A percentile compares a stretch with the other conserved stretches of the same genome.
Conservation (phyloP, 176 grass and related monocot species). For the Lolium perenne region DNA sequence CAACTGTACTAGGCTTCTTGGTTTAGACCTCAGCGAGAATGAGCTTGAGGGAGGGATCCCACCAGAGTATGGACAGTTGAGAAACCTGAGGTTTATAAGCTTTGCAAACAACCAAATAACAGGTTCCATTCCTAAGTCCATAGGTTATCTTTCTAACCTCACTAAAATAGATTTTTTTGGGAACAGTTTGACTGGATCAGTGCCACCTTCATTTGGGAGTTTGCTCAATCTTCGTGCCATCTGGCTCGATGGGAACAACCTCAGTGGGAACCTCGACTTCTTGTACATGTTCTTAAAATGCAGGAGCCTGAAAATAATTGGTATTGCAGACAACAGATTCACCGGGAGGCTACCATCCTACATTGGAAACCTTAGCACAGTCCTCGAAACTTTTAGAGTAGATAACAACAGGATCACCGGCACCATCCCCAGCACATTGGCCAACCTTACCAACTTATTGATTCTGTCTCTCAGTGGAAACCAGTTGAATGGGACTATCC, state of each 20-base stretch:
- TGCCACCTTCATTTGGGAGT: constrained; percentile 42
- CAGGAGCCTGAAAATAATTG: constrained; percentile 17
- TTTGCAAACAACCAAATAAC: constrained; percentile 49
- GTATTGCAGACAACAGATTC: constrained; percentile 26
- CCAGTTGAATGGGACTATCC: constrained; percentile 44
- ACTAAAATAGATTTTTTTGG: constrained; percentile 1
- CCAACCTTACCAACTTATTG: constrained; percentile 40
- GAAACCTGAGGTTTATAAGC: neutral
- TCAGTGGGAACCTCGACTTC: constrained; percentile 45
- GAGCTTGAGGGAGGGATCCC: constrained; percentile 45
- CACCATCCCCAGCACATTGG: constrained; percentile 40
- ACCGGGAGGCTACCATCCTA: constrained; percentile 26
- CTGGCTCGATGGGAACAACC: constrained; percentile 21
- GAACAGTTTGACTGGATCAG: constrained; percentile 37
- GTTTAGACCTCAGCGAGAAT: constrained; percentile 49
- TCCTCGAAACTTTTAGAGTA: neutral
- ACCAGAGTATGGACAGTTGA: constrained; percentile 17
- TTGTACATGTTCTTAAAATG: constrained; percentile 35
- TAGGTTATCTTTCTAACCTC: constrained; percentile 41
- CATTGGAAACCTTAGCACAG: constrained; percentile 27
- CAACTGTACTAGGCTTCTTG: constrained; percentile 32
- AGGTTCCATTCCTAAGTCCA: constrained; percentile 44
- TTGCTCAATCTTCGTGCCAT: constrained; percentile 31
- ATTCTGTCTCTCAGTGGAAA: constrained; percentile 42
- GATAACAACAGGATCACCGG: constrained; percentile 34